A percentile compares a stretch with the other conserved stretches of the same genome.
phyloP scores from a whole-genome alignment of 2,329 filamentous ascomycete species.

The Phoma sp. region DNA sequence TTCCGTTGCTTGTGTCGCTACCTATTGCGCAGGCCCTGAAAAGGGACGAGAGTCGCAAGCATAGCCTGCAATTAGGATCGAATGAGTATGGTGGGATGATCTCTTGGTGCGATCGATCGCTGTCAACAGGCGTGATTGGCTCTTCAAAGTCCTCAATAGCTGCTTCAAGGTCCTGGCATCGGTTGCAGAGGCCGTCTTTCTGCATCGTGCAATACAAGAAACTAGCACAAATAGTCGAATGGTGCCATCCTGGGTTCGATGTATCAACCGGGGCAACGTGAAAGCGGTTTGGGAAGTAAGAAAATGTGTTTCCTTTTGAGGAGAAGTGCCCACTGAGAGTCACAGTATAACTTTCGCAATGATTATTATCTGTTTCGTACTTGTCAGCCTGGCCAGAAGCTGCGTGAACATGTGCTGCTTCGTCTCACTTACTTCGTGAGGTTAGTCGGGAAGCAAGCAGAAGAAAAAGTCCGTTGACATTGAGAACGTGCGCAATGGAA shows the following conservation, averaged over 20 bases:
- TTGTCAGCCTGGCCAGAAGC: no score
- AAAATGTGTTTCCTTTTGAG: no score
- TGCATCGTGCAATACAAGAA: neutral
- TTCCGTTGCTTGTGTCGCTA: neutral
- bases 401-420: no score
- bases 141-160: neutral
- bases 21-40: neutral
- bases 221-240: neutral
- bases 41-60: neutral
- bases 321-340: no score
- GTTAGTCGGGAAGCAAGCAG: neutral
- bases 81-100: neutral
- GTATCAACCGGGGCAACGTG: no score
- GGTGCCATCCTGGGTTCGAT: no score
- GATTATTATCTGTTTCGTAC: no score
- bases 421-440: neutral
- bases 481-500: neutral
- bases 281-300: no score
- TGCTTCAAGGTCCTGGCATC: neutral
- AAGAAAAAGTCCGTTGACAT: neutral
- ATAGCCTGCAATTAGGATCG: neutral
- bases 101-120: neutral
- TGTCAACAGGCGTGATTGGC: neutral
- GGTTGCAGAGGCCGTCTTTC: neutral
- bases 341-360: no score